A percentile compares a stretch with the other conserved stretches of the same genome.
Evolutionary conservation across 2,329 filamentous ascomycete species (phyloP).

Genomic region (Dothiorella sarmentorum): DNA sequence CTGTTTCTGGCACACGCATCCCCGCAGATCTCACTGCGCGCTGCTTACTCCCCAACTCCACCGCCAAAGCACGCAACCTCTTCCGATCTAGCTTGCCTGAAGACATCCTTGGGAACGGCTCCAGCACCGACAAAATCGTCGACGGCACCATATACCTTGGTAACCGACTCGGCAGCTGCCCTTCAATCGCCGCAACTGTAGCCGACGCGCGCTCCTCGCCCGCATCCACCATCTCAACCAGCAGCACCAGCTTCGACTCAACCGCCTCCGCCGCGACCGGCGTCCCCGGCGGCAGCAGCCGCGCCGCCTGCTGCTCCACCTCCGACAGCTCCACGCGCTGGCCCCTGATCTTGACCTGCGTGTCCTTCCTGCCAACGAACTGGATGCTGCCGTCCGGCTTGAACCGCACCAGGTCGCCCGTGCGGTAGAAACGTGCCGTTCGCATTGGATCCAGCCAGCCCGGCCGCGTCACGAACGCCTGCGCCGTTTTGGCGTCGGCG

Average conservation of each 20-base stretch:
- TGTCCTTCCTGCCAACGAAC: slow-evolving; percentile 62
- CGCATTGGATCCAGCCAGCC: slow-evolving; percentile 35
- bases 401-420: background rate
- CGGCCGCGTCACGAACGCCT: slow-evolving; percentile 30
- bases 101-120: slow-evolving; percentile 41
- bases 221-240: background rate
- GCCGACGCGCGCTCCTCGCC: slow-evolving; percentile 20
- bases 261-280: slow-evolving; percentile 48
- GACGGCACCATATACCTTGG: slow-evolving; percentile 41
- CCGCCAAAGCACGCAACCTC: slow-evolving; percentile 21
- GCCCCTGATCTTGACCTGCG: slow-evolving; percentile 49
- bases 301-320: slow-evolving; percentile 35
- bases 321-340: slow-evolving; percentile 41
- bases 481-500: slow-evolving; percentile 27
- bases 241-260: slow-evolving; percentile 20
- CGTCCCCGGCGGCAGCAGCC: background rate
- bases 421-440: slow-evolving; percentile 54
- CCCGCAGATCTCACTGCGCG: background rate
- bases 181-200: slow-evolving; percentile 31
- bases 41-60: slow-evolving; percentile 17
- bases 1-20: background rate
- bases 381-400: slow-evolving; percentile 46
- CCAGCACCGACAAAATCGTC: slow-evolving; percentile 41
- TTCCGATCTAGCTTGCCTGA: slow-evolving; percentile 42
- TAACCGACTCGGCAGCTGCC: slow-evolving; percentile 20